Evolutionary conservation across 345 rosid genomes (phyloP).

Genomic region (Clarkia xantiana): DNA sequence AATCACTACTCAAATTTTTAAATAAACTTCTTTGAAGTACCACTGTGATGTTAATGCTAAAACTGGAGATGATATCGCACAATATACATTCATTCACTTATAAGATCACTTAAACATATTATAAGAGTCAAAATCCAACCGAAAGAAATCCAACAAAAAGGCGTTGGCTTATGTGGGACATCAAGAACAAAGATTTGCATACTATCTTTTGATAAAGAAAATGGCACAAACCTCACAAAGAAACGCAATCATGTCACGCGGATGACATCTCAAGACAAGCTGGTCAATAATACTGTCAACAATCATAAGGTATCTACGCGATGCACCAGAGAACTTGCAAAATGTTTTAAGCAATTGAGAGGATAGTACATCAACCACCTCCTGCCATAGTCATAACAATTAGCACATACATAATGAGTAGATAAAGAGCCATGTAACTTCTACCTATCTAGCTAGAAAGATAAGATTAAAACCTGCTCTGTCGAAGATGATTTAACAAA

Average conservation of each 20-base stretch:
- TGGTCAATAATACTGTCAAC: conserved; percentile 32
- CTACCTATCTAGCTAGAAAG: neutral
- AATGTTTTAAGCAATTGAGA: conserved; percentile 61
- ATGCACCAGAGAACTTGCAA: conserved; percentile 43
- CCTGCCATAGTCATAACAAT: conserved; percentile 24
- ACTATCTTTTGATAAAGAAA: neutral
- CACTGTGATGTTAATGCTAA: no score
- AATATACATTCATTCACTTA: no score
- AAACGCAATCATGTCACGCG: conserved; percentile 76
- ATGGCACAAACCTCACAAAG: conserved; percentile 57
- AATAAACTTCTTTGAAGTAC: no score
- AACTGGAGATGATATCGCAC: no score
- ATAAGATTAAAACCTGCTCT: conserved; percentile 34
- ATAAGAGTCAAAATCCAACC: neutral
- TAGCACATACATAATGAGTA: neutral
- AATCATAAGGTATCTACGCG: conserved; percentile 32
- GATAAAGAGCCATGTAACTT: neutral
- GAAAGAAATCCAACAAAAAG: no score
- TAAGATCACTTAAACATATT: no score
- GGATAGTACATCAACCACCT: conserved; percentile 46
- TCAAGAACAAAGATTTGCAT: neutral
- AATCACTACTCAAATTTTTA: no score
- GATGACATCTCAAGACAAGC: conserved; percentile 43
- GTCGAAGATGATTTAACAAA: conserved; percentile 30
- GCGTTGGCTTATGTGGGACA: no score